Evolutionary conservation across 176 grass and related monocot species (phyloP).

Genomic region (Alopecurus myosuroides): DNA sequence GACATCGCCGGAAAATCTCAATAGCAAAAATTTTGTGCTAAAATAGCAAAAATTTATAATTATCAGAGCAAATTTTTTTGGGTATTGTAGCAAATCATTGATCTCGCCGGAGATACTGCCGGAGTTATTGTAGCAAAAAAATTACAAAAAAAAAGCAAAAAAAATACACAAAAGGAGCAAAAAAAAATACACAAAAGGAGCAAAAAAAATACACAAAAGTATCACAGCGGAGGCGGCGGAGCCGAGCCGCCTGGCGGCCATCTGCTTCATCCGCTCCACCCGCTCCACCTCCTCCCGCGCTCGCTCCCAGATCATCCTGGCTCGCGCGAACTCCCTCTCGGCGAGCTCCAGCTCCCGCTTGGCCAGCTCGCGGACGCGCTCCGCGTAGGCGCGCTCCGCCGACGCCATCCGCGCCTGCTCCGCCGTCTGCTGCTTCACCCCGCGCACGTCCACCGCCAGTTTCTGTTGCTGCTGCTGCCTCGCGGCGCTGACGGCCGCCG

Average conservation of each 20-base stretch:
- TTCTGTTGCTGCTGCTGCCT: neutral
- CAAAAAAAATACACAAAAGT: too few species aligned
- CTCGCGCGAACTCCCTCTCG: constrained; percentile 85
- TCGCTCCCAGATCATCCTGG: constrained; percentile 79
- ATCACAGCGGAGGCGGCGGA: constrained; percentile 43
- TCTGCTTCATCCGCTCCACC: constrained; percentile 95
- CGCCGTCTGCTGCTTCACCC: constrained; percentile 75
- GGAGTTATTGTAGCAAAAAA: too few species aligned
- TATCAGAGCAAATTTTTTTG: too few species aligned
- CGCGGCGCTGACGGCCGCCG: neutral
- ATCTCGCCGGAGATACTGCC: too few species aligned
- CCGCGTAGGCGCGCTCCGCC: constrained; percentile 73
- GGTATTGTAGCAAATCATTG: too few species aligned
- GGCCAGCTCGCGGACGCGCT: constrained; percentile 71
- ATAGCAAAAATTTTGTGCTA: too few species aligned
- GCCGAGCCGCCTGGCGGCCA: constrained; percentile 52
- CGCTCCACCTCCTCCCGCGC: constrained; percentile 80
- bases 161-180: too few species aligned
- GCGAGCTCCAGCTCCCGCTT: constrained; percentile 77
- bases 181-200: too few species aligned
- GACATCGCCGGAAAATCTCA: too few species aligned
- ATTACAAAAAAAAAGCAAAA: too few species aligned
- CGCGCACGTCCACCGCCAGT: constrained; percentile 34
- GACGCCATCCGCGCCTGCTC: constrained; percentile 77
- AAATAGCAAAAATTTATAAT: too few species aligned